These are phyloP conservation scores for Candida succiphila DNA, from an alignment of 805 yeast genomes.

Conservation along the genomic window DNA sequence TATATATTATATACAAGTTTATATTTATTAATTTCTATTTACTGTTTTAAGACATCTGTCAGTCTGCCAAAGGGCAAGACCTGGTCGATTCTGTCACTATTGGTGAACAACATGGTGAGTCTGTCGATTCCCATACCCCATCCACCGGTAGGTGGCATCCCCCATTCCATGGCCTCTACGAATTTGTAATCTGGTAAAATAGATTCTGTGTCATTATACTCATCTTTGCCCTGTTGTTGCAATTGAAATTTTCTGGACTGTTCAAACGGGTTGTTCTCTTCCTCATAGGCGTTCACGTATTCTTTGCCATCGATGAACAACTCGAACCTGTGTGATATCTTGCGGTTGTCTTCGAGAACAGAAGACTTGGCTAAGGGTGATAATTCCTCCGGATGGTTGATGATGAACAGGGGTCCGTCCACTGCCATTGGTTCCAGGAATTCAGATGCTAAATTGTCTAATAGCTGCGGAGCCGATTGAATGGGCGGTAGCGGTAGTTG, in stretches of 20 bases:
- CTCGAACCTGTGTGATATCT: conserved; percentile 68
- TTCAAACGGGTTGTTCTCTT: conserved; percentile 77
- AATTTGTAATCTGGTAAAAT: conserved; percentile 64
- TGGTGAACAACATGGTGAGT: conserved; percentile 68
- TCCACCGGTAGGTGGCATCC: conserved; percentile 97
- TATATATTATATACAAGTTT: neutral
- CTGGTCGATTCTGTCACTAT: conserved; percentile 55
- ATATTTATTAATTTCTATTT: neutral
- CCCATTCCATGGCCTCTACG: conserved; percentile 76
- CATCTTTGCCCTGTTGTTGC: conserved; percentile 42
- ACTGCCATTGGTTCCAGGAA: conserved; percentile 59
- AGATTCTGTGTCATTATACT: conserved; percentile 48
- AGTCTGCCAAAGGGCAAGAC: conserved; percentile 70
- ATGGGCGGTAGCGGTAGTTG: conserved; percentile 26
- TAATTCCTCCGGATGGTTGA: conserved; percentile 73
- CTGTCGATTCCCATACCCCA: conserved; percentile 96
- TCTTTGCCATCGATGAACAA: conserved; percentile 73
- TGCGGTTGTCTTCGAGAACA: conserved; percentile 19
- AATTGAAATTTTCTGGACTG: conserved; percentile 54
- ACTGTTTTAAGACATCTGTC: conserved; percentile 60
- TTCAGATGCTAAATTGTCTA: conserved; percentile 52
- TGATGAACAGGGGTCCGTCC: conserved; percentile 57
- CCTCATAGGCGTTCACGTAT: conserved; percentile 89
- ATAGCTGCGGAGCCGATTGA: conserved; percentile 45
- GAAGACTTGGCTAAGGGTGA: conserved; percentile 83